phyloP scores from a whole-genome alignment of 2,329 filamentous ascomycete genomes.

The Tolypocladium amazonense region DNA sequence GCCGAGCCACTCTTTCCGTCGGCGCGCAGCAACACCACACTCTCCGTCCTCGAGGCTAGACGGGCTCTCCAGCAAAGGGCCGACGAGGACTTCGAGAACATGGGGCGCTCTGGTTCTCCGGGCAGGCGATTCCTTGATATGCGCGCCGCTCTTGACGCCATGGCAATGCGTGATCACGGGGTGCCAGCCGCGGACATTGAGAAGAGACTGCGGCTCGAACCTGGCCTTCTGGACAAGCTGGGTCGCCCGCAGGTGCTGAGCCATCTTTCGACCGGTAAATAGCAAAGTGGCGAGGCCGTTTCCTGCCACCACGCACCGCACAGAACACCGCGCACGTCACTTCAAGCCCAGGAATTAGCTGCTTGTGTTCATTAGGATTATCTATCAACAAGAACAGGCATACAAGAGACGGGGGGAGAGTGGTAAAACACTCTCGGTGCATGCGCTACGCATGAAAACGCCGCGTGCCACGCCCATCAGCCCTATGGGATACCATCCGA shows the following conservation, averaged over 20 bases:
- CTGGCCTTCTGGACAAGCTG: conserved; percentile 32
- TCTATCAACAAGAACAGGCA: background rate
- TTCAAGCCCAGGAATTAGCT: background rate
- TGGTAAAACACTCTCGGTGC: background rate
- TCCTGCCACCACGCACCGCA: background rate
- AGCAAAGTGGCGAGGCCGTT: background rate
- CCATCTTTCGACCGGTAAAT: conserved; percentile 16
- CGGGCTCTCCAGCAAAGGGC: conserved; percentile 30
- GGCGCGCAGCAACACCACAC: conserved; percentile 29
- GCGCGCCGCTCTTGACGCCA: conserved; percentile 32
- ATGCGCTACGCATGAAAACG: background rate
- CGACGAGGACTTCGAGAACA: conserved; percentile 30
- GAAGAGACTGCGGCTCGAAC: conserved; percentile 30
- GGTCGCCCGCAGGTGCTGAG: conserved; percentile 29
- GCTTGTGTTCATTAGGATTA: background rate
- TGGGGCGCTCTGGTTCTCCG: conserved; percentile 19
- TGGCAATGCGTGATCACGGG: conserved; percentile 32
- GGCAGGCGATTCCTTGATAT: conserved; percentile 37
- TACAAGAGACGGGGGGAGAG: background rate
- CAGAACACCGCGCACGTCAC: background rate
- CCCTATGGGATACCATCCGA: background rate
- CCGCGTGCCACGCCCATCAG: background rate
- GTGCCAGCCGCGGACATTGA: conserved; percentile 31
- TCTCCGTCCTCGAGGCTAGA: conserved; percentile 39
- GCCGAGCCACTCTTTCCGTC: conserved; percentile 18